Conservation (phyloP, 306 rosid species). For the Pyrus pyrifolia region DNA sequence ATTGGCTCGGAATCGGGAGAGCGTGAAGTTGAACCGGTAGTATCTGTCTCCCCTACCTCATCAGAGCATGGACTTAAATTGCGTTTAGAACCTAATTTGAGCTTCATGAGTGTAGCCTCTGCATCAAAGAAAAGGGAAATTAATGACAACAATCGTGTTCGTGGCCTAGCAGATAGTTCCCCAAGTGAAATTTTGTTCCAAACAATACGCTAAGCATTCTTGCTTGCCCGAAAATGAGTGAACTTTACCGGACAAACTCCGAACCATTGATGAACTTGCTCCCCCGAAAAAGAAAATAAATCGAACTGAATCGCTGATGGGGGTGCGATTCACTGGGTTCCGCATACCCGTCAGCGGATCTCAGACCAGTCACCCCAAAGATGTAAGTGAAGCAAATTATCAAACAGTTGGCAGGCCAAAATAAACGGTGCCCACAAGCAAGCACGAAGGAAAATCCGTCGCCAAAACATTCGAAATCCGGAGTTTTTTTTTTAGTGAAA, state of each 20-base stretch:
- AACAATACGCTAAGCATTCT: background rate
- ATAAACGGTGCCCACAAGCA: background rate
- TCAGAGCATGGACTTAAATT: constrained; percentile 18
- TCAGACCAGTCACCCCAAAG: too few relatives aligned
- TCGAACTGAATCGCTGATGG: too few relatives aligned
- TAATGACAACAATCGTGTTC: background rate
- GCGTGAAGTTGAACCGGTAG: constrained; percentile 24
- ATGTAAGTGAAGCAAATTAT: background rate
- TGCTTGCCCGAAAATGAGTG: background rate
- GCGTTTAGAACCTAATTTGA: constrained; percentile 62
- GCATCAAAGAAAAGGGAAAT: constrained; percentile 17
- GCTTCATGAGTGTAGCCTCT: constrained; percentile 83
- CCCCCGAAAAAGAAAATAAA: background rate
- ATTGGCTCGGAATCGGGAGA: constrained; percentile 27
- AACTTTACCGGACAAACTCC: background rate
- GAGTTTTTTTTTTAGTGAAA: background rate
- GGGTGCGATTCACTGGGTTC: background rate
- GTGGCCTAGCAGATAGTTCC: background rate
- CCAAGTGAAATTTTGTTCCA: background rate
- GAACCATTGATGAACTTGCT: background rate
- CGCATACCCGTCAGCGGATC: too few relatives aligned
- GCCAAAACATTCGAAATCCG: background rate
- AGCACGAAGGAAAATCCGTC: background rate
- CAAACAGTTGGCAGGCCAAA: constrained; percentile 8
- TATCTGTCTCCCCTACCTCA: constrained; percentile 15